Conservation (phyloP, 345 rosid genomes). For the Lepidium africanum region DNA sequence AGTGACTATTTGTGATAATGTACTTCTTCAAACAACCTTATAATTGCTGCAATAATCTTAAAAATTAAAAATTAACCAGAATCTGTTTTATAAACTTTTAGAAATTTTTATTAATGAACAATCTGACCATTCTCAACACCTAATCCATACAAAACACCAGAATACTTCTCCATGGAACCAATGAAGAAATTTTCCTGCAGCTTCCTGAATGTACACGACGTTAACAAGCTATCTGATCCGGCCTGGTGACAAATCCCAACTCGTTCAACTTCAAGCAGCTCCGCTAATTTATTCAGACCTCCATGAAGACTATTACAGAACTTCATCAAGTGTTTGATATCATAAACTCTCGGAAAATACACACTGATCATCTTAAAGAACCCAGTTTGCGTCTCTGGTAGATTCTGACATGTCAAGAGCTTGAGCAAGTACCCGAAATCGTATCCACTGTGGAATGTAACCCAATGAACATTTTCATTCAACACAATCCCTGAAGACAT, state of each 20-base stretch:
- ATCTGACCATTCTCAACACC: slow-evolving; percentile 57
- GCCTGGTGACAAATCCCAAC: slow-evolving; percentile 75
- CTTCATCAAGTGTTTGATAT: slow-evolving; percentile 67
- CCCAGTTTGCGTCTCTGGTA: slow-evolving; percentile 42
- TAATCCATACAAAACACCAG: slow-evolving; percentile 70
- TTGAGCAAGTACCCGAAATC: slow-evolving; percentile 82
- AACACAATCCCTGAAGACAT: slow-evolving; percentile 76
- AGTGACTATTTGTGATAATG: background rate
- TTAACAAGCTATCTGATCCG: slow-evolving; percentile 77
- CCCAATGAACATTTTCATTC: slow-evolving; percentile 66
- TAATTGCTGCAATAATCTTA: background rate
- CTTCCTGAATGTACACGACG: slow-evolving; percentile 66
- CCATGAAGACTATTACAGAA: slow-evolving; percentile 69
- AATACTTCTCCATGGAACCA: slow-evolving; percentile 54
- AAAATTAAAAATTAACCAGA: too few relatives aligned
- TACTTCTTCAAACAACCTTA: background rate
- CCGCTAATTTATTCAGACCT: slow-evolving; percentile 72
- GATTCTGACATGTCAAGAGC: slow-evolving; percentile 49
- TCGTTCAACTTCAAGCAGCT: slow-evolving; percentile 57
- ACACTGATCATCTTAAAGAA: slow-evolving; percentile 47
- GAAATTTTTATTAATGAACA: slow-evolving; percentile 24
- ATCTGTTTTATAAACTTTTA: background rate
- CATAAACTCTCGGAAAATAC: slow-evolving; percentile 59
- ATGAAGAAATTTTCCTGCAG: slow-evolving; percentile 58
- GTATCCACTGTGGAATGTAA: slow-evolving; percentile 71